These are phyloP conservation scores for Physaria fendleri DNA, from an alignment of 345 rosid genomes.

Conservation along the genomic window DNA sequence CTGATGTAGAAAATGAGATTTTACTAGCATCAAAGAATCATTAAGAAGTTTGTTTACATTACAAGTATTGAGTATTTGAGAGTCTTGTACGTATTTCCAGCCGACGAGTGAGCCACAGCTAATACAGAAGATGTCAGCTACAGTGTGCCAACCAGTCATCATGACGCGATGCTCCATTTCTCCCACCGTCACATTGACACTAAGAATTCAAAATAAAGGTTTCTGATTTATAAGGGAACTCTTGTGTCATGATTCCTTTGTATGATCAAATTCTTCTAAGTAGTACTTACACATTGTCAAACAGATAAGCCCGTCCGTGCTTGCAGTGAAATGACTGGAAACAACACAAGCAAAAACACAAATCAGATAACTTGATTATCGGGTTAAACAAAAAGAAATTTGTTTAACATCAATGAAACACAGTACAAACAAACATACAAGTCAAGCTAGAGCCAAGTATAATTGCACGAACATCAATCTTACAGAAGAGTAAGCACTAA, in stretches of 20 bases:
- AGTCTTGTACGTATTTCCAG: constrained; percentile 70
- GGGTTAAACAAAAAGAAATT: no score
- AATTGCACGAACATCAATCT: not conserved
- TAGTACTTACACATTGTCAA: constrained; percentile 60
- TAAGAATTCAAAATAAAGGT: constrained; percentile 13
- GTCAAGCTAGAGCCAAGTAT: not conserved
- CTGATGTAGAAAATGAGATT: constrained; percentile 27
- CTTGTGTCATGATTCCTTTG: not conserved
- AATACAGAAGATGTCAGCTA: constrained; percentile 75
- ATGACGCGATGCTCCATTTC: constrained; percentile 58
- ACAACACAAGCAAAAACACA: constrained; percentile 16
- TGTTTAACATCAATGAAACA: not conserved
- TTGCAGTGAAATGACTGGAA: constrained; percentile 66
- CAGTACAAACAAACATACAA: not conserved
- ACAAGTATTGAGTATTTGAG: not conserved
- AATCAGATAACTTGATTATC: constrained; percentile 4
- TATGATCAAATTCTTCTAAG: not conserved
- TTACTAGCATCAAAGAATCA: not conserved
- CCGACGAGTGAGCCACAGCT: constrained; percentile 75
- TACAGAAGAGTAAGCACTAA: not conserved
- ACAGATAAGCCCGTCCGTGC: constrained; percentile 78
- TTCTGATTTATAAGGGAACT: not conserved
- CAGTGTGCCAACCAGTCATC: constrained; percentile 78
- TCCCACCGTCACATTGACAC: constrained; percentile 62
- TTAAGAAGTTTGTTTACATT: not conserved